These are phyloP conservation scores for Zymoseptoria ardabiliae DNA, from an alignment of 2,329 filamentous ascomycete genomes.

Conservation along the genomic window DNA sequence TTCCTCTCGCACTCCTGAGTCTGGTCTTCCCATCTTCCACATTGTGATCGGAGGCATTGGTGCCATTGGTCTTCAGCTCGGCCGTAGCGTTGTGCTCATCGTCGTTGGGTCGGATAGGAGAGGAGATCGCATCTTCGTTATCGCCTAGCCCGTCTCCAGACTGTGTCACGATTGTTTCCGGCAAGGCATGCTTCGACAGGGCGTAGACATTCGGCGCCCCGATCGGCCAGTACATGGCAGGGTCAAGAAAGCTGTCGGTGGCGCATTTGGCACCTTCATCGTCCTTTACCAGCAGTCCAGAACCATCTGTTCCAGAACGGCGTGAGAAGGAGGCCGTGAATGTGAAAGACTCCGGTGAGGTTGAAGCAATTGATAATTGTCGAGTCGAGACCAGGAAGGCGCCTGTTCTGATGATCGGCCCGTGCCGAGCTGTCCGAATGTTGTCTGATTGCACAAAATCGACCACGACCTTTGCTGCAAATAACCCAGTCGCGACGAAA, in stretches of 20 bases:
- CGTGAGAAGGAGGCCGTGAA: background rate
- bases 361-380: background rate
- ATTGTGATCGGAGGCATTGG: background rate
- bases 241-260: slow-evolving; percentile 12
- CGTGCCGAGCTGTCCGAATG: no score
- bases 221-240: slow-evolving; percentile 81
- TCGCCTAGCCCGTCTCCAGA: slow-evolving; percentile 52
- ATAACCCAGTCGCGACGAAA: background rate
- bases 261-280: slow-evolving; percentile 4
- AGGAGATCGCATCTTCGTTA: slow-evolving; percentile 10
- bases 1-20: background rate
- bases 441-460: no score
- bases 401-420: background rate
- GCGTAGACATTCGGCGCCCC: slow-evolving; percentile 78
- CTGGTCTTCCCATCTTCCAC: slow-evolving; percentile 11
- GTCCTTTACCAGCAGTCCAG: background rate
- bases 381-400: background rate
- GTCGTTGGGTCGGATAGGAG: background rate
- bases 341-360: background rate
- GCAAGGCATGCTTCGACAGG: slow-evolving; percentile 57
- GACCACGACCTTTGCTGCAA: background rate
- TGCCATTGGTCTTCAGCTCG: background rate
- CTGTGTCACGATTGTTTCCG: slow-evolving; percentile 45
- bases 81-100: slow-evolving; percentile 1
- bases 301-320: background rate